Conservation (phyloP, 23 red algal species). For the Cyanidioschyzon merolae region DNA sequence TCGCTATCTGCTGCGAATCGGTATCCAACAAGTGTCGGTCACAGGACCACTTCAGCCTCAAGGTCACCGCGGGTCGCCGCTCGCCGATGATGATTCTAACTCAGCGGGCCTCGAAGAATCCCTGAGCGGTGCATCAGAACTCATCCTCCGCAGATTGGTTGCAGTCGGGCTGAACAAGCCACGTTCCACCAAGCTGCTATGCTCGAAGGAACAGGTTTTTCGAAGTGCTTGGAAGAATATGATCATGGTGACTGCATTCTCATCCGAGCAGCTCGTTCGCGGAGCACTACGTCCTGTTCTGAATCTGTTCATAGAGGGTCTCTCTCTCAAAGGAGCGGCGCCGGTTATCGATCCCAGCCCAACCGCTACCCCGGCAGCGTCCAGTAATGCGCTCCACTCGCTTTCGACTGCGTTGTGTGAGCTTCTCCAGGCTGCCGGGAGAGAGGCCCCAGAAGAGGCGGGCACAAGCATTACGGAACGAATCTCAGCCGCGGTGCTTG, state of each 20-base stretch:
- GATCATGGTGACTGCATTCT: not conserved
- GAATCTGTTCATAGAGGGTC: not conserved
- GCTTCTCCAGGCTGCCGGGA: not conserved
- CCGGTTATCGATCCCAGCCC: not conserved
- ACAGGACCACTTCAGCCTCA: too few relatives aligned
- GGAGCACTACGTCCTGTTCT: not conserved
- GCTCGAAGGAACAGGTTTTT: not conserved
- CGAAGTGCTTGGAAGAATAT: not conserved
- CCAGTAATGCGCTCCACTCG: not conserved
- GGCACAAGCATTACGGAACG: not conserved
- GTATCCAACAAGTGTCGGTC: not conserved
- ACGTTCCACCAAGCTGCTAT: not conserved
- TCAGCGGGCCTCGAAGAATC: not conserved
- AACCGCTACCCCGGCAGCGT: not conserved
- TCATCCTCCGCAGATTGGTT: not conserved
- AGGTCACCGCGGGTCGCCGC: too few relatives aligned
- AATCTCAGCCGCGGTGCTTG: not conserved
- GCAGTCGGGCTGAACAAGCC: not conserved
- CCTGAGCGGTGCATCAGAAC: not conserved
- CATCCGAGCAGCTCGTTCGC: not conserved
- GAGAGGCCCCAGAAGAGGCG: not conserved
- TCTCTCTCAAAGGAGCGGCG: not conserved
- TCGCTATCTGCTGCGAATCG: not conserved
- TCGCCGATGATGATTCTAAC: not conserved
- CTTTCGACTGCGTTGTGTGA: not conserved